phyloP scores from a whole-genome alignment of 176 grass and related monocot genomes.

The Aegilops tauschii region DNA sequence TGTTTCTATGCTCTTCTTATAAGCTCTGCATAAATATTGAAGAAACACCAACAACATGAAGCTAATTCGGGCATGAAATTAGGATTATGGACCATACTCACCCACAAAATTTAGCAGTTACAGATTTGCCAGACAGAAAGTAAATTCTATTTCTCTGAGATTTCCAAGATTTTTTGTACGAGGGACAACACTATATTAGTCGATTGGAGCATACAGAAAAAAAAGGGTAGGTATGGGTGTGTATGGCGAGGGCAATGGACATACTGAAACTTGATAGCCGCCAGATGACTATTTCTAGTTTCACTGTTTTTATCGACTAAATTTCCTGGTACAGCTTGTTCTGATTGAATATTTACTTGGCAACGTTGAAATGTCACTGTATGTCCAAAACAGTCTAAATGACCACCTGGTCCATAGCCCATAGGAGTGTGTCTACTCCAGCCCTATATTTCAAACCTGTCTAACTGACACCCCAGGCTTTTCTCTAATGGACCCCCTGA shows the following conservation, averaged over 20 bases:
- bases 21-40: background rate
- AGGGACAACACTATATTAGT: background rate
- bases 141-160: background rate
- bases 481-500: background rate
- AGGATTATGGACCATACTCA: background rate
- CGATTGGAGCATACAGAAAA: background rate
- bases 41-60: background rate
- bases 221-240: background rate
- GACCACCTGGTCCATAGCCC: background rate
- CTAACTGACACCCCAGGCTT: background rate
- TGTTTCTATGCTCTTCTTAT: background rate
- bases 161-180: background rate
- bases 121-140: background rate
- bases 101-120: background rate
- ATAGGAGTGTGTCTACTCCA: background rate
- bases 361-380: background rate
- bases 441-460: background rate
- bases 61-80: background rate
- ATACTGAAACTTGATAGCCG: background rate
- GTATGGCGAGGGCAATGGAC: background rate
- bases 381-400: background rate
- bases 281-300: background rate
- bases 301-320: background rate
- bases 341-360: conserved; percentile 7
- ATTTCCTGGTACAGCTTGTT: background rate